Base-by-base conservation (phyloP, 371 early-diverging fungal genomes). In the Chytridium lagenaria region DNA sequence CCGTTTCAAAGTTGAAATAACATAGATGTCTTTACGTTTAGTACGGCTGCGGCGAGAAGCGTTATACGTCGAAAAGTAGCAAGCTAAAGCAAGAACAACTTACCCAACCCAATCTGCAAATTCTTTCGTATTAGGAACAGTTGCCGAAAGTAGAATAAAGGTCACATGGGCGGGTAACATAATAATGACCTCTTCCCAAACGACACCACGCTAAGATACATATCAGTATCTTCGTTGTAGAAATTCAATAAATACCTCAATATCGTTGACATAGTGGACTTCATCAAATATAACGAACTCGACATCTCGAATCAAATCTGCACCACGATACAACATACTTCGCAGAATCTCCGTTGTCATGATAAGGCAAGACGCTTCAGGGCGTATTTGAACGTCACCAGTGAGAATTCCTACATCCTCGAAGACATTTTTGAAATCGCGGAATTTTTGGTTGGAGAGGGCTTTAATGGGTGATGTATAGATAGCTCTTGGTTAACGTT, bases 171-270 rank as follows among this genome's bases (percentile, higher is more conserved):
- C 89, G 1, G 98, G 99, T 2, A 99, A 85, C 98, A 99, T 96
- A 76, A 99, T 99, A 69, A 99, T 97, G n/a, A 97, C 98, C 82
- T 99, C 99, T 84, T 99, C 99, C 99, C 99, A 99, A 7, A 99
- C 99, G 1, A 99, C 99, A 68, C 99, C 99, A 74, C 99, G 90
- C 90, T 95, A 74, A 50, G 61, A 22, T 70, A 40, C 1, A 51
- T 50, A 15, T 22, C 52, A 65, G 38, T 2, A 57, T n/a, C 23
- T 2, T 19, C 44, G 19, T 28, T 31, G 28, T 26, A 72, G 12
- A 26, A 30, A 31, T 2, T 26, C 30, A 64, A 23, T 19, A 63
- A 31, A 26, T 33, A 89, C 90, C 86, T 95, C 98, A n/a, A 89
- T 68, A 82, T 99, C 99, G 76, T 98, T 99, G 37, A 99, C 91